Conservation (phyloP, 148 eudicot genomes). For the Fallopia convolvulus region DNA sequence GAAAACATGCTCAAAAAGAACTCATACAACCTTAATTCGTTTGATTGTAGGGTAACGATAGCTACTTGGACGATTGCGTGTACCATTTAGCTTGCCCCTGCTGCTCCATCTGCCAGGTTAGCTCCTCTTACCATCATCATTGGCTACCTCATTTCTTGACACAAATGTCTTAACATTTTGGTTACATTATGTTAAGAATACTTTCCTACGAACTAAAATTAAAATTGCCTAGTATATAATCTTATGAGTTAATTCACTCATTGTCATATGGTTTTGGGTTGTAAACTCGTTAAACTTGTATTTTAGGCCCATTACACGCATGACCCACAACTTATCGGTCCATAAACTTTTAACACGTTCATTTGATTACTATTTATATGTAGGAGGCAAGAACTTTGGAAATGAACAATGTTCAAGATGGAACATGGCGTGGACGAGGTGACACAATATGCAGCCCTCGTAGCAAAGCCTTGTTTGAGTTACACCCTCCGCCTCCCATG, state of each 20-base stretch:
- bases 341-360: too few species aligned
- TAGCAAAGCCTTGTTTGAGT: conserved; percentile 40
- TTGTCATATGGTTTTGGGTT: too few species aligned
- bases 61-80: conserved; percentile 66
- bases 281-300: too few species aligned
- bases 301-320: too few species aligned
- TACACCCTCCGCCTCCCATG: conserved; percentile 48
- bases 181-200: too few species aligned
- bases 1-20: not conserved
- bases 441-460: conserved; percentile 72
- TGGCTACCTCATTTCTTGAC: not conserved
- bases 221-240: too few species aligned
- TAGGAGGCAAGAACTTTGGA: conserved; percentile 91
- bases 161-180: not conserved
- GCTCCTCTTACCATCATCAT: conserved; percentile 3
- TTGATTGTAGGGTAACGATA: conserved; percentile 57
- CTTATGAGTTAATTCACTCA: too few species aligned
- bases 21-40: not conserved
- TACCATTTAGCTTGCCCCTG: conserved; percentile 85
- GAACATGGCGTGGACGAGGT: conserved; percentile 90
- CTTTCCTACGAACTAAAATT: too few species aligned
- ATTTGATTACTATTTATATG: not conserved
- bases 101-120: conserved; percentile 79
- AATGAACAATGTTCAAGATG: conserved; percentile 93
- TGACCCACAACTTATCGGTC: too few species aligned